These are phyloP conservation scores for Penicillium nucicola DNA, from an alignment of 495 filamentous ascomycete genomes.

Conservation along the genomic window DNA sequence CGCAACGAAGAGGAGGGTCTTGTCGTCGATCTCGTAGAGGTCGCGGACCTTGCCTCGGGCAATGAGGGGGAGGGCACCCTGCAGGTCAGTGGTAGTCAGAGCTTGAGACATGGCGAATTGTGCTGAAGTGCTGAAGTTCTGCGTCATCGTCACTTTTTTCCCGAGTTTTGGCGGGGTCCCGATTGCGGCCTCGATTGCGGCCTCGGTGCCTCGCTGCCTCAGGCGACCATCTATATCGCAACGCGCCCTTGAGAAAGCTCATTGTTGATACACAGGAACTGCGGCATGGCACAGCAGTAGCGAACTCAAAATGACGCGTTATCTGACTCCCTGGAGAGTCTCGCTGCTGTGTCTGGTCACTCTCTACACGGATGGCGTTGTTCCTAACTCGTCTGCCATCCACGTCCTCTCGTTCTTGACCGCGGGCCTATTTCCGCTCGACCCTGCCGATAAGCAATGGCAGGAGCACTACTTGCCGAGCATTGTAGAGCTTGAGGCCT, in stretches of 20 bases:
- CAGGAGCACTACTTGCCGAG: slow-evolving; percentile 51
- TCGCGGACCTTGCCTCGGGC: slow-evolving; percentile 79
- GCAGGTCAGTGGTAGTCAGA: slow-evolving; percentile 51
- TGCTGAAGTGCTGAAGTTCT: slow-evolving; percentile 3
- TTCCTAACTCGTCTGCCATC: slow-evolving; percentile 73
- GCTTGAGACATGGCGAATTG: slow-evolving; percentile 40
- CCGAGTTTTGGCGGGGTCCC: slow-evolving; percentile 19
- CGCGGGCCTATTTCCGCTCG: slow-evolving; percentile 61
- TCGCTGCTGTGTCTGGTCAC: slow-evolving; percentile 75
- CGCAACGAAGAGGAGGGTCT: slow-evolving; percentile 82
- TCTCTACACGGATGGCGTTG: slow-evolving; percentile 70
- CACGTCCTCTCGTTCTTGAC: slow-evolving; percentile 84
- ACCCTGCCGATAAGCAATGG: slow-evolving; percentile 34
- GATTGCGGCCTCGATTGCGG: slow-evolving; percentile 8
- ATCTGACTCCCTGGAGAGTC: slow-evolving; percentile 81
- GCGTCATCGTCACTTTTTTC: slow-evolving; percentile 19
- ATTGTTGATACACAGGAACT: slow-evolving; percentile 2
- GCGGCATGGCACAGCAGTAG: slow-evolving; percentile 14
- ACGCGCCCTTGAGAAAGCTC: slow-evolving; percentile 13
- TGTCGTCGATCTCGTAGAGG: slow-evolving; percentile 70
- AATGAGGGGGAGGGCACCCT: slow-evolving; percentile 52
- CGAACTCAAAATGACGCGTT: slow-evolving; percentile 62
- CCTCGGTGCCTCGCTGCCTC: slow-evolving; percentile 18
- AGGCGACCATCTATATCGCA: slow-evolving; percentile 23
- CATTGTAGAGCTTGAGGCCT: slow-evolving; percentile 64